Percentiles rank a stretch among this genome's conserved stretches.
These are phyloP conservation scores for Micractinium sp. DNA, from an alignment of 139 green algal genomes.

Conservation along the genomic window DNA sequence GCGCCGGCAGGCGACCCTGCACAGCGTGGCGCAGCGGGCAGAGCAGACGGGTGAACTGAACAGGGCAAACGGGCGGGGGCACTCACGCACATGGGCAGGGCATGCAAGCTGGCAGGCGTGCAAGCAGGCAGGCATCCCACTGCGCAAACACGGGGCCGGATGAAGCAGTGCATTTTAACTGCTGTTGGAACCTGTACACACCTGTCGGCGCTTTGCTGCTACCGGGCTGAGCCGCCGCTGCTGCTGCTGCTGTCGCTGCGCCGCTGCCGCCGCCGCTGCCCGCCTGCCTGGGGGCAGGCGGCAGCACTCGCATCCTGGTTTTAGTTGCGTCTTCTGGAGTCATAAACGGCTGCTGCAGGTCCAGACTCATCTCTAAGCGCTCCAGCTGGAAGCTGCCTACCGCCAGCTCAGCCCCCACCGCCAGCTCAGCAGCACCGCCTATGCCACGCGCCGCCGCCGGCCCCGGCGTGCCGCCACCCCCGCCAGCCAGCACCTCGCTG, in stretches of 20 bases:
- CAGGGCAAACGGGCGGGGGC: no score
- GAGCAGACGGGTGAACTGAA: not conserved
- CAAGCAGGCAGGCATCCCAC: not conserved
- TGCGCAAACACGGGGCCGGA: no score
- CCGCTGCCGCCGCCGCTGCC: not conserved
- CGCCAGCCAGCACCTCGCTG: conserved; percentile 19
- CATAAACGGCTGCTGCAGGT: not conserved
- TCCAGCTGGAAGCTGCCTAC: not conserved
- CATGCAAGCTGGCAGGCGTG: not conserved
- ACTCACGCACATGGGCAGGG: not conserved
- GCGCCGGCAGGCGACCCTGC: not conserved
- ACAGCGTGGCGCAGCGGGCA: not conserved
- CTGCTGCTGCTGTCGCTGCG: not conserved
- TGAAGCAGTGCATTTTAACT: no score
- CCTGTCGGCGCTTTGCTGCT: not conserved
- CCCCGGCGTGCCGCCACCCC: not conserved
- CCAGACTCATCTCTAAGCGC: conserved; percentile 8
- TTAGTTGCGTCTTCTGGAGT: not conserved
- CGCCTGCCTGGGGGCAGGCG: not conserved
- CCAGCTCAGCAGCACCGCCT: not conserved
- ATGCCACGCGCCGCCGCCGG: not conserved
- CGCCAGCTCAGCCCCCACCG: no score
- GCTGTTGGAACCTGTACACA: no score
- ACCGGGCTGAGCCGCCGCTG: not conserved
- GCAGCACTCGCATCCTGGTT: not conserved